phyloP scores from a whole-genome alignment of 2,329 filamentous ascomycete species.

The Exserohilum turcica region DNA sequence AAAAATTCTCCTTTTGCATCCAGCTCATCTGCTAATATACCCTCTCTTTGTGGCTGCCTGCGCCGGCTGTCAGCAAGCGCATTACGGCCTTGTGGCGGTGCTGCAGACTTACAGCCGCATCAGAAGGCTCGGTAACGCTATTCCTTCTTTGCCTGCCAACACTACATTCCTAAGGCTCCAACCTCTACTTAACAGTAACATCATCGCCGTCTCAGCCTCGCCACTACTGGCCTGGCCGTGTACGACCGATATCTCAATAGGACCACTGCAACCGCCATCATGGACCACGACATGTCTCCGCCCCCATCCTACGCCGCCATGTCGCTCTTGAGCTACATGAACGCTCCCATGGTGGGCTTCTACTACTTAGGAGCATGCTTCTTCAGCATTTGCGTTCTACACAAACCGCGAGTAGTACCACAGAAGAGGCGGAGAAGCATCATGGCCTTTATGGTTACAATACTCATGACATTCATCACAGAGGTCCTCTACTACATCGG shows the following conservation, averaged over 20 bases:
- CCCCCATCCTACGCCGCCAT: constrained; percentile 28
- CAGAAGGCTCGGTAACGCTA: not conserved
- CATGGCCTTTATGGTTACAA: constrained; percentile 16
- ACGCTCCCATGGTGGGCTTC: constrained; percentile 39
- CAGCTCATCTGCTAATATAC: not conserved
- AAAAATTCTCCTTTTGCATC: not conserved
- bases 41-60: constrained; percentile 3
- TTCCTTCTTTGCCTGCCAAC: constrained; percentile 3
- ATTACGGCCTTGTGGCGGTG: constrained; percentile 21
- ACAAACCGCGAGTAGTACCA: constrained; percentile 36
- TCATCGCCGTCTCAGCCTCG: not conserved
- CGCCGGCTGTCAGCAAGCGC: constrained; percentile 10
- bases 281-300: constrained; percentile 13
- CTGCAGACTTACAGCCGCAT: constrained; percentile 12
- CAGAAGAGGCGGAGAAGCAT: constrained; percentile 30
- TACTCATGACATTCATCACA: constrained; percentile 33
- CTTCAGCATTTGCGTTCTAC: constrained; percentile 39
- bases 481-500: constrained; percentile 45
- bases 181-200: not conserved
- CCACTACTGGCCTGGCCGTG: not conserved
- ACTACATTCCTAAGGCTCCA: constrained; percentile 7
- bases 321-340: constrained; percentile 41
- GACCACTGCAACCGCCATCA: constrained; percentile 10
- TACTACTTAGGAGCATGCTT: constrained; percentile 36
- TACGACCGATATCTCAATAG: not conserved